phyloP scores from a whole-genome alignment of 2,329 filamentous ascomycete species.

The Apiospora hydei region DNA sequence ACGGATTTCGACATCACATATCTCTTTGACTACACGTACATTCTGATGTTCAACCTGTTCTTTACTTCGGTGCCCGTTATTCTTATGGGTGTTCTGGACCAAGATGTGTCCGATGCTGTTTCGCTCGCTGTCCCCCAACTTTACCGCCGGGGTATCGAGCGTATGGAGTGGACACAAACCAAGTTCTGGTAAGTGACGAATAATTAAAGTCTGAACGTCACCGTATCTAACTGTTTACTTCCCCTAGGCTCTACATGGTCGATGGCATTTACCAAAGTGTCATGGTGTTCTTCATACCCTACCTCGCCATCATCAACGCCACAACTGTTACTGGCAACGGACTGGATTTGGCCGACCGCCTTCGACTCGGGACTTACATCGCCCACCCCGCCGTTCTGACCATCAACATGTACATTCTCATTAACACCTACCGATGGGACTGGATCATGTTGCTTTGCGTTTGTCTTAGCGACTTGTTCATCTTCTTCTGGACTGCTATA shows the following conservation, averaged over 20 bases:
- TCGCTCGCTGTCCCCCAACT: slow-evolving; percentile 94
- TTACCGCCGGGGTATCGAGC: slow-evolving; percentile 94
- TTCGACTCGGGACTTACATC: slow-evolving; percentile 86
- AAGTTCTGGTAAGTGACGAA: slow-evolving; percentile 85
- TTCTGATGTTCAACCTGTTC: slow-evolving; percentile 93
- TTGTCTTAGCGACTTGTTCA: slow-evolving; percentile 79
- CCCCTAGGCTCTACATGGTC: slow-evolving; percentile 82
- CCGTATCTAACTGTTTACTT: slow-evolving; percentile 38
- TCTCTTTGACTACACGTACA: slow-evolving; percentile 97
- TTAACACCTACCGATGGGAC: slow-evolving; percentile 98
- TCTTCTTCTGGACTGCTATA: slow-evolving; percentile 96
- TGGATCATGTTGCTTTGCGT: slow-evolving; percentile 92
- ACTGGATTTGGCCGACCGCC: slow-evolving; percentile 77
- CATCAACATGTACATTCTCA: slow-evolving; percentile 92
- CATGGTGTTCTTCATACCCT: slow-evolving; percentile 92
- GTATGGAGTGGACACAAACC: slow-evolving; percentile 91
- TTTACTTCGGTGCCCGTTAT: slow-evolving; percentile 96
- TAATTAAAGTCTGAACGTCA: not conserved
- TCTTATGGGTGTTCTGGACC: slow-evolving; percentile 94
- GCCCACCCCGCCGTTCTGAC: slow-evolving; percentile 84
- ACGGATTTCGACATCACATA: slow-evolving; percentile 97
- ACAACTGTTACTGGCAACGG: slow-evolving; percentile 77
- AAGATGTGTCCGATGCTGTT: slow-evolving; percentile 94
- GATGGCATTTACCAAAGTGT: slow-evolving; percentile 96
- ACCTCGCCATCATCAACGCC: slow-evolving; percentile 75